Evolutionary conservation across 192 early-diverging fungal genomes (phyloP), one percentile per base, ranked within the genome.

Genomic region (Coemansia sp.): DNA sequence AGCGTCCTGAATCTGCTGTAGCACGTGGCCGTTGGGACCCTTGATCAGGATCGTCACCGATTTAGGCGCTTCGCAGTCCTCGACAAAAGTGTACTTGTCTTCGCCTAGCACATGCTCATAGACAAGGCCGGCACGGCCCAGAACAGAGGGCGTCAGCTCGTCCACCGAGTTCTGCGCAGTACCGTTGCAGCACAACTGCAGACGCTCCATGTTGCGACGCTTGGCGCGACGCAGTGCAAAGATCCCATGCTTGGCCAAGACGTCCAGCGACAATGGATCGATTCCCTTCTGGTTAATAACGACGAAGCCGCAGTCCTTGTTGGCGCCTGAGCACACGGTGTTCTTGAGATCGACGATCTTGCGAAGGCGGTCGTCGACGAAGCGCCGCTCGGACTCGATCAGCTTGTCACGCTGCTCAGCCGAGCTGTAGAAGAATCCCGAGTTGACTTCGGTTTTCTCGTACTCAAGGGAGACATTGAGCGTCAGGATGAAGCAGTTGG

Each of bases 261-360:
- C 85, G 82, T 99, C 97, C 58, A 99, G 85, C 62, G 94, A 95
- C 55, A 99, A 83, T 23, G 97, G 97, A 70, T 99, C 97, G 65
- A 99, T 95, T 56, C 97, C 97, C 87, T 99, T 99, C 76, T 99
- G 97, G 87, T 99, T 99, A 77, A 99, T 90, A 45, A 99, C 84
- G 20, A 98, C 93, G 75, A 99, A 99, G 42, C 93, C 91, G 76
- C 93, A 90, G 53, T 85, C 74, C 65, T 91, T 87, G 73, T 91
- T 85, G 39, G 81, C 86, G 21, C 88, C 90, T 42, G 85, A 84
- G 87, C 94, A 96, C 30, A 99, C 93, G n/a, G 80, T 71, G 74
- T 96, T 97, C 84, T 98, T 99, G 68, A 99, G 90, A 34, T 97
- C 97, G 7, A 99, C 91, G 63, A 99, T 87, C 80, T 96, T 95